Base-by-base conservation (phyloP, 2,329 filamentous ascomycete genomes). In the Amphichorda felina region DNA sequence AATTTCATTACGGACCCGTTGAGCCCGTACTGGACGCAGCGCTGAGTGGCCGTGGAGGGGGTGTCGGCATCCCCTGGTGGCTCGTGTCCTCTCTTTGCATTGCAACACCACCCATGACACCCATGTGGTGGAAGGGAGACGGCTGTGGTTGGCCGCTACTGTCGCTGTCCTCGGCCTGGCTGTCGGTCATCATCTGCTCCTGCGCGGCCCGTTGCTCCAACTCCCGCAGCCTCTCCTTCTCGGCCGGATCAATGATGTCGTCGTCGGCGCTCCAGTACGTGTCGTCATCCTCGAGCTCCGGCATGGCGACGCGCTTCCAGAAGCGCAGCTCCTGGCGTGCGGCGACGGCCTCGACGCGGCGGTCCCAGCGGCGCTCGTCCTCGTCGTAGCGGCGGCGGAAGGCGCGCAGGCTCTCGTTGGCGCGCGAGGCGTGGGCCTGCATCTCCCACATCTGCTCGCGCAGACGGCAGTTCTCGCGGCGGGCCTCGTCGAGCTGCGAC, bases 371-470 rank as follows among this genome's bases (percentile, higher is more conserved):
- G 26, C 57, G 56, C 42, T 67, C 62, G 40, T 77, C 64, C 43
- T 75, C 72, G 43, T 76, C 69, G 46, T 73, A 70, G 36, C 59
- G 60, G 30, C 64, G 59, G 35, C 75, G 64, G 44, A 79, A 77
- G 26, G 64, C 55, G 27, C 75, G 70, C 38, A 80, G 56, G 40
- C 61, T 53, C 39, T 70, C 68, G 48, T 78, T 79, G 16, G 74
- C 75, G 10, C 57, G 60, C 32, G 63, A 63, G 17, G 76, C 75
- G 44, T 73, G 69, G 28, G 66, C 64, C 48, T 78, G 72, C 72
- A 79, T 77, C 45, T 77, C 72, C 66, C 73, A 76, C 46, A 80
- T 76, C 53, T 79, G 73, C 46, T 77, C 72, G 35, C 75, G 71
- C 35, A 80, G 63, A 2, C 67, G 64, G 40, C 64, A 64, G 47